phyloP scores from a whole-genome alignment of 805 yeast genomes.

The Candida insectalens region DNA sequence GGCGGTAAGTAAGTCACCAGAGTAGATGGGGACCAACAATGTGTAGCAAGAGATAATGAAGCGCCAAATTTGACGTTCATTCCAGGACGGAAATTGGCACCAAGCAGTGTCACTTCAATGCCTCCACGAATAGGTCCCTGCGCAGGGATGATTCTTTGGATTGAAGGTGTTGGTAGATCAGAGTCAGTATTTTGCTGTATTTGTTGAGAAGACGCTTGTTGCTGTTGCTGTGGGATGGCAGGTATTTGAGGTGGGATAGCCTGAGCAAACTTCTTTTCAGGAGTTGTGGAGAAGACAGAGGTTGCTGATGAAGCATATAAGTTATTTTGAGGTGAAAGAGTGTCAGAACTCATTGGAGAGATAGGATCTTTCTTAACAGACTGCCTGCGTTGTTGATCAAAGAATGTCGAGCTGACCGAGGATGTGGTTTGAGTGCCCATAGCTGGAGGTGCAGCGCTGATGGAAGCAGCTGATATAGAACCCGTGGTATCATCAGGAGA shows the following conservation, averaged over 20 bases:
- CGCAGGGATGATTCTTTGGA: slow-evolving; percentile 87
- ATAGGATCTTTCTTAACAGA: slow-evolving; percentile 18
- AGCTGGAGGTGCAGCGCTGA: neutral
- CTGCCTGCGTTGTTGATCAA: slow-evolving; percentile 17
- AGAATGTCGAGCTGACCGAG: slow-evolving; percentile 12
- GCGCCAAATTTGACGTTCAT: slow-evolving; percentile 81
- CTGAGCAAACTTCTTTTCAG: slow-evolving; percentile 15
- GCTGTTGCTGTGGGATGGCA: slow-evolving; percentile 1
- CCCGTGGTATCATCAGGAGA: slow-evolving; percentile 15
- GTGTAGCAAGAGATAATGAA: slow-evolving; percentile 70
- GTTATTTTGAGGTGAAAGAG: slow-evolving; percentile 22
- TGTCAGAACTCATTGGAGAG: slow-evolving; percentile 24
- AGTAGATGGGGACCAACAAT: slow-evolving; percentile 93
- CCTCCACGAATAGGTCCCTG: slow-evolving; percentile 97
- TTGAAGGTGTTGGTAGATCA: slow-evolving; percentile 34
- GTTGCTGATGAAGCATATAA: slow-evolving; percentile 22
- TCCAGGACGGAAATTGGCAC: slow-evolving; percentile 79
- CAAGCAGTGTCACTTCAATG: slow-evolving; percentile 84
- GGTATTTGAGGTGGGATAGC: neutral
- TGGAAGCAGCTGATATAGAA: neutral
- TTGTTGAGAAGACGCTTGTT: neutral
- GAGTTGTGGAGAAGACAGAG: slow-evolving; percentile 22
- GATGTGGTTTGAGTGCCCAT: neutral
- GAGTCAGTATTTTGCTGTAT: neutral
- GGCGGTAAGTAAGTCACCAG: slow-evolving; percentile 93